A percentile compares a stretch with the other conserved stretches of the same genome.
Conservation (phyloP, 2,329 filamentous ascomycete species). For the Phialemoniopsis sp. region DNA sequence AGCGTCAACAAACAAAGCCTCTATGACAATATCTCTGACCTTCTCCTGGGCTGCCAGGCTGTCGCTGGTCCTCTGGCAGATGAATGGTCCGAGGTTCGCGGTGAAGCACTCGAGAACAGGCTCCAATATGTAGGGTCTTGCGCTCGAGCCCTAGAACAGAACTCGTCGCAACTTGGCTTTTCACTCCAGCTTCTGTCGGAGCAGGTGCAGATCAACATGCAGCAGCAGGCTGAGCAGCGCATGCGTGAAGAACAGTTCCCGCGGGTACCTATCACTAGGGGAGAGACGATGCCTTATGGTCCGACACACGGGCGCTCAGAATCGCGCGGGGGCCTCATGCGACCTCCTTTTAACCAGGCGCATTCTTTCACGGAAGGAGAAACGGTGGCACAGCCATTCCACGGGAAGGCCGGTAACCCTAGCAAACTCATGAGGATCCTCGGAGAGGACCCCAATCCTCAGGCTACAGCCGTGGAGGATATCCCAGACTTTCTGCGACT, state of each 20-base stretch:
- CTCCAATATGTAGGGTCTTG: slow-evolving; percentile 76
- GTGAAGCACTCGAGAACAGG: slow-evolving; percentile 83
- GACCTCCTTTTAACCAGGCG: slow-evolving; percentile 46
- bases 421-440: slow-evolving; percentile 65
- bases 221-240: slow-evolving; percentile 40
- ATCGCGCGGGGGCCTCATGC: slow-evolving; percentile 42
- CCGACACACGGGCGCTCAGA: slow-evolving; percentile 52
- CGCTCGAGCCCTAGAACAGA: slow-evolving; percentile 77
- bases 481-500: slow-evolving; percentile 79
- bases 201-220: slow-evolving; percentile 59
- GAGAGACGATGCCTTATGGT: slow-evolving; percentile 49
- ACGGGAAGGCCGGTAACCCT: slow-evolving; percentile 56
- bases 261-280: slow-evolving; percentile 51
- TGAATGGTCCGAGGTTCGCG: slow-evolving; percentile 92
- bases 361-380: slow-evolving; percentile 66
- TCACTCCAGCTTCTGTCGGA: slow-evolving; percentile 85
- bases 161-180: slow-evolving; percentile 82
- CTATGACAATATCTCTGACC: slow-evolving; percentile 89
- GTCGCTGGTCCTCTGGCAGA: slow-evolving; percentile 89
- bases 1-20: slow-evolving; percentile 86
- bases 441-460: slow-evolving; percentile 57
- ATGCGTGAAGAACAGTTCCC: slow-evolving; percentile 40
- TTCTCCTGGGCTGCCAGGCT: slow-evolving; percentile 82
- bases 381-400: slow-evolving; percentile 35
- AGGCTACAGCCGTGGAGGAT: slow-evolving; percentile 59